Base-by-base conservation (phyloP, 495 filamentous ascomycete species). In the Penicillium ochrochloron region DNA sequence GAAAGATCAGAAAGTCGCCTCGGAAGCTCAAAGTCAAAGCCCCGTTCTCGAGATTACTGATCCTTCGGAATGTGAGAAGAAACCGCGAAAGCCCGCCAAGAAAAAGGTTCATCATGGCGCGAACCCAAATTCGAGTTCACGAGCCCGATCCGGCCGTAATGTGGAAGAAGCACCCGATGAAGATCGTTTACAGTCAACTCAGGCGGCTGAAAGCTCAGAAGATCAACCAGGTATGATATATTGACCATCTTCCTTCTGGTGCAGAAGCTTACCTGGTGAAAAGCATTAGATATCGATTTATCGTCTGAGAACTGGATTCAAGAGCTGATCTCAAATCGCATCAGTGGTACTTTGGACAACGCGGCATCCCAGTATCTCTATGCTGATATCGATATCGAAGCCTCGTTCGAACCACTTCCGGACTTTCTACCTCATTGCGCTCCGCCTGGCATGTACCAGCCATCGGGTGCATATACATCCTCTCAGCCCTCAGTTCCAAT, bases 251-350 rank as follows among this genome's bases (percentile, higher is more conserved):
- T 15, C 7, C 12, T 27, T 35, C 2, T 1, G 19, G 35, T 12
- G 17, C 11, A 34, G 0, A 44, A 21, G 46, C 48, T 52, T 52
- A 52, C 25, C 7, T 15, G 0, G 10, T 52, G 25, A 6, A n/a
- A 27, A 52, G 48, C 4, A 14, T 2, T 52, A 21, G 71, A 74
- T 1, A 48, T 74, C 31, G 73, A 75, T 34, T 63, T 76, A 27
- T 29, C 66, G 0, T 64, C 74, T 0, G 75, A 75, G 14, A 71
- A 54, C 42, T 79, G 76, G 76, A 57, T 77, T 19, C 75, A 75
- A 37, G 72, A 74, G 33, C 66, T 76, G 31, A 69, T 73, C 53
- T 63, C 73, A 5, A 62, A 53, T 7, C 67, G 68, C 10, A 57
- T 70, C 15, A 48, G 61, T 7, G 68, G 71, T 12, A 42, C 27